Evolutionary conservation across 2,329 filamentous ascomycete species (phyloP), one percentile per base, ranked within the genome.

Genomic region (Capronia coronata): DNA sequence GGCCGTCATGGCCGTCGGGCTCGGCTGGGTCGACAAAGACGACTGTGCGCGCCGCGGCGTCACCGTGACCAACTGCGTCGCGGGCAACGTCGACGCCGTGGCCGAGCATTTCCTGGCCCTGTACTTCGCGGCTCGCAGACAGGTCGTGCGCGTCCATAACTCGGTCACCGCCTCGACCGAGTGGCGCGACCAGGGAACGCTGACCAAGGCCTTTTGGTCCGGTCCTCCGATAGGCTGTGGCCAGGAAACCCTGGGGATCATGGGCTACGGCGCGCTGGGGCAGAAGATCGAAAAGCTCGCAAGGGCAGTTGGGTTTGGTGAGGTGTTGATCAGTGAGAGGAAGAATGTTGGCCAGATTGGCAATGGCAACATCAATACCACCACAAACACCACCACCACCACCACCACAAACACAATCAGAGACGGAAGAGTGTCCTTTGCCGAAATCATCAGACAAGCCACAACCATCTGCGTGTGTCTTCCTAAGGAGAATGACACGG

Each of bases 201-300:
- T 71, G 53, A 65, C 70, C 8, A 57, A 54, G 25, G 51, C 61
- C 48, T 19, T 18, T 19, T 51, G 54, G 61, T 30, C 50, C 58
- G 40, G 61, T 57, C 67, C 70, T 19, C 72, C 73, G 35, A 56
- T 74, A 55, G 72, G 69, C 1, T 73, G 70, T 59, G 61, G 64
- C 16, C 73, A 77, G 48, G 75, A 77, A 61, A 67, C 70, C 2
- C 59, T 75, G 54, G 74, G 72, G 1, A 67, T 77, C 48, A 62
- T 77, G 45, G 74, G 75, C 1, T 75, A 76, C 60, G 75, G 75
- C 1, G 65, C 65, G 13, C 62, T 77, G 27, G 74, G 74, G 61
- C 72, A 71, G 54, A 63, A 68, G 18, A 70, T 76, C 34, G 73
- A 69, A 38, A 62, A 59, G 27, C 60, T 77, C n/a, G 71, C 67